Evolutionary conservation across 148 eudicot species (phyloP).

Genomic region (Rhododendron kiyosumense): DNA sequence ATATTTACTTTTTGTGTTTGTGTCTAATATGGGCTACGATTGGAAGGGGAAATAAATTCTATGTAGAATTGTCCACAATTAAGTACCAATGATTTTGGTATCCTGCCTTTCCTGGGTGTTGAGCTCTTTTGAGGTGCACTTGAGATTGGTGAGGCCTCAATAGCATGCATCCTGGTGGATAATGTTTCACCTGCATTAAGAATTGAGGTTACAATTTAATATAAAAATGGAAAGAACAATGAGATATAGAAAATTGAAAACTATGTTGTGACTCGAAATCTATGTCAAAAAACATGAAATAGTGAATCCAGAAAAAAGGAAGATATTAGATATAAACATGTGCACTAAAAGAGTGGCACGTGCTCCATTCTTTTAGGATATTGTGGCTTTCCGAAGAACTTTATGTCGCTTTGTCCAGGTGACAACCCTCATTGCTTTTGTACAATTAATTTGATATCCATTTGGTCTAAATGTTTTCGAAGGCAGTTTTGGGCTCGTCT

Average conservation of each 20-base stretch:
- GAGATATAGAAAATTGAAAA: neutral
- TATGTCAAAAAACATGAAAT: neutral
- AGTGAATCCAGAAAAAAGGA: neutral
- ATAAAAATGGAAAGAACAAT: neutral
- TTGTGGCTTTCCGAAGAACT: neutral
- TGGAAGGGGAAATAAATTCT: neutral
- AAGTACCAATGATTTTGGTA: neutral
- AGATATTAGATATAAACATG: neutral
- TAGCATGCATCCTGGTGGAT: neutral
- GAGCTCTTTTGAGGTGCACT: neutral
- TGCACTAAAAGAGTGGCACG: neutral
- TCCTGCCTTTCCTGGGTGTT: neutral
- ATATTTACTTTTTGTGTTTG: too few relatives aligned
- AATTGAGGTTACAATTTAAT: neutral
- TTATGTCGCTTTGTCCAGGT: neutral
- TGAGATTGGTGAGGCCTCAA: neutral
- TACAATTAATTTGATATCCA: neutral
- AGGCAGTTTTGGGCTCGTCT: too few relatives aligned
- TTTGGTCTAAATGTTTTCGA: neutral
- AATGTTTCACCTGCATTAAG: neutral
- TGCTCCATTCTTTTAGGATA: neutral
- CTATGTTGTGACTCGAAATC: neutral
- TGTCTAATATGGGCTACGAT: neutral
- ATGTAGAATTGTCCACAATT: neutral
- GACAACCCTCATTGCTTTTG: neutral